Percentiles rank a stretch among this genome's conserved stretches.
Evolutionary conservation across 176 grass and related monocot genomes (phyloP).

Genomic region (Juncus effusus): DNA sequence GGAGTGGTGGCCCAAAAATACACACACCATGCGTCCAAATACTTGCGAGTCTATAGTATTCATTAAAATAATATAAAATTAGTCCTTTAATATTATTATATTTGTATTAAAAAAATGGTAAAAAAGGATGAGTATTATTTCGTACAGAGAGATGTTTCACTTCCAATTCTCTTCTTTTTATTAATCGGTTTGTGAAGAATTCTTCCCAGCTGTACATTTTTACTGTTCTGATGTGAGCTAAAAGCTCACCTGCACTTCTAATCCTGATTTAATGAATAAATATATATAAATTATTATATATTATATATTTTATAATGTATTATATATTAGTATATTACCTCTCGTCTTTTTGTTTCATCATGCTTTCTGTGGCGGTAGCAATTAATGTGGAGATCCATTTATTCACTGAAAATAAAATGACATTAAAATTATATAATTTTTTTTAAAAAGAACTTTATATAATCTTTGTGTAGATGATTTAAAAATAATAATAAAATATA

Average conservation of each 20-base stretch:
- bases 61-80: slow-evolving; percentile 6
- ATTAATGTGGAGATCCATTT: slow-evolving; percentile 93
- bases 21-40: slow-evolving; percentile 98
- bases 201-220: slow-evolving; percentile 97
- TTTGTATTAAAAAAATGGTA: not conserved
- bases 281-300: not conserved
- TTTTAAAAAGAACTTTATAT: not conserved
- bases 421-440: slow-evolving; percentile 1
- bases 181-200: slow-evolving; percentile 68
- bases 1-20: slow-evolving; percentile 99
- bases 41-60: slow-evolving; percentile 72
- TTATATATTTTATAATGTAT: too few relatives aligned
- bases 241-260: slow-evolving; percentile 85
- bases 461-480: not conserved
- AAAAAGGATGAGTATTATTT: slow-evolving; percentile 18
- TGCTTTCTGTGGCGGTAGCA: slow-evolving; percentile 67
- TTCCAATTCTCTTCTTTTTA: slow-evolving; percentile 81
- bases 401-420: slow-evolving; percentile 54
- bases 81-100: not conserved
- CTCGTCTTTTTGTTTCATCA: slow-evolving; percentile 95
- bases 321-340: slow-evolving; percentile 42
- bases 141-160: slow-evolving; percentile 86
- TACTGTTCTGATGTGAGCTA: slow-evolving; percentile 85
- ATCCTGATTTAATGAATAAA: slow-evolving; percentile 43
- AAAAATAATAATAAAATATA: not conserved